These are phyloP conservation scores for Byssochlamys sp. DNA, from an alignment of 2,329 filamentous ascomycete genomes.

Conservation along the genomic window DNA sequence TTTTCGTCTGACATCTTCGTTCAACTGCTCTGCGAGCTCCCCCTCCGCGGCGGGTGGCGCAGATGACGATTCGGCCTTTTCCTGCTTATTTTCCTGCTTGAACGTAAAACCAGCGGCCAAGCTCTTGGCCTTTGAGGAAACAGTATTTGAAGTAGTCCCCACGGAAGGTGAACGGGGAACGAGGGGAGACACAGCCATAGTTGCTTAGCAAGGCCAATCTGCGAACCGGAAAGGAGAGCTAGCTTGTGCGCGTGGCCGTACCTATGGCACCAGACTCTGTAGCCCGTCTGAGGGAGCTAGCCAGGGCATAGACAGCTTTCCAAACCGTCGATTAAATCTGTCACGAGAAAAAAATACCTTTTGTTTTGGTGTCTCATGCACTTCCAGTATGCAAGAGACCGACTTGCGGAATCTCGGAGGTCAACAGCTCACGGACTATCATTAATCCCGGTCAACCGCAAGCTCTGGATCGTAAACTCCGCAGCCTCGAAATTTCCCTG, in stretches of 20 bases:
- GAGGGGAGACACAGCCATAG: conserved; percentile 37
- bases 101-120: conserved; percentile 21
- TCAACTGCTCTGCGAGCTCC: conserved; percentile 62
- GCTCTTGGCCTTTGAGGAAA: conserved; percentile 25
- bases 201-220: not conserved
- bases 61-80: conserved; percentile 9
- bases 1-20: conserved; percentile 72
- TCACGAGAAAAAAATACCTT: not conserved
- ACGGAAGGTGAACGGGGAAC: conserved; percentile 28
- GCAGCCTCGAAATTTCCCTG: not conserved
- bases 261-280: not conserved
- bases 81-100: conserved; percentile 9
- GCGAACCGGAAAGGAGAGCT: not conserved
- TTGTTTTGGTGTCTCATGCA: not conserved
- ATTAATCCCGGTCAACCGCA: conserved; percentile 4
- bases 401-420: not conserved
- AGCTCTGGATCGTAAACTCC: conserved; percentile 2
- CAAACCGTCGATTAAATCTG: not conserved
- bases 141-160: conserved; percentile 22
- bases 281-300: not conserved
- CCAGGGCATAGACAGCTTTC: not conserved
- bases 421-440: conserved; percentile 1
- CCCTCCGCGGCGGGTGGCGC: conserved; percentile 17
- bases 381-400: not conserved
- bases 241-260: not conserved